Base-by-base conservation (phyloP, 179 eudicot species). In the Amaranthus tricolor region DNA sequence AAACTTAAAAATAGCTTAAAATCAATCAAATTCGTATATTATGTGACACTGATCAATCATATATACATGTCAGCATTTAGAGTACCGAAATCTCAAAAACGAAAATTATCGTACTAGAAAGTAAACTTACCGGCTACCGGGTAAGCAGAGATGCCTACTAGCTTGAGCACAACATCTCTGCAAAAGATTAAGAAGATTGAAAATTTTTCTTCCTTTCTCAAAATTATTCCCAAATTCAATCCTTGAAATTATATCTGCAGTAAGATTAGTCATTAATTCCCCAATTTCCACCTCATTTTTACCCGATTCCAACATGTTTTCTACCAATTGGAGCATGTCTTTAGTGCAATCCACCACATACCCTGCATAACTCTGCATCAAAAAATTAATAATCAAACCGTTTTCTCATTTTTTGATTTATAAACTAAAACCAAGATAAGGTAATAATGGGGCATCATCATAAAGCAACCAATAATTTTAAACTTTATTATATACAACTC, bases 181-280 rank as follows among this genome's bases (percentile, higher is more conserved):
- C 14, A 93, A 68, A 56, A 79, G 75, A 0, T 85, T 91, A 1
- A 93, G 83, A 40, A 86, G 82, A 69, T 87, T 78, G 52, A 91
- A 91, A 19, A 91, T 91, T 54, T 83, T 88, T 80, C 88, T 89
- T 31, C 98, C 98, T 79, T 93, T 93, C 80, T 91, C 95, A 66
- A 82, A 89, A 70, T 87, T 88, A 53, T 80, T 84, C 45, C 89
- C 97, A 66, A 93, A 93, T 77, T 88, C 97, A 15, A 94, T 84
- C 71, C 91, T 68, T 2, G 98, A 91, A 15, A 93, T 93, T 8
- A 93, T 91, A 56, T 93, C 97, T 0, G 97, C 98, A 0, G 96
- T 89, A 53, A 91, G 82, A 2, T 72, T 80, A 71, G 86, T 79
- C 97, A 93, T 88, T 44, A 87, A 62, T 70, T 83, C 86, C 8